phyloP scores from a whole-genome alignment of 441 rosid species.

The Eruca vesicaria region DNA sequence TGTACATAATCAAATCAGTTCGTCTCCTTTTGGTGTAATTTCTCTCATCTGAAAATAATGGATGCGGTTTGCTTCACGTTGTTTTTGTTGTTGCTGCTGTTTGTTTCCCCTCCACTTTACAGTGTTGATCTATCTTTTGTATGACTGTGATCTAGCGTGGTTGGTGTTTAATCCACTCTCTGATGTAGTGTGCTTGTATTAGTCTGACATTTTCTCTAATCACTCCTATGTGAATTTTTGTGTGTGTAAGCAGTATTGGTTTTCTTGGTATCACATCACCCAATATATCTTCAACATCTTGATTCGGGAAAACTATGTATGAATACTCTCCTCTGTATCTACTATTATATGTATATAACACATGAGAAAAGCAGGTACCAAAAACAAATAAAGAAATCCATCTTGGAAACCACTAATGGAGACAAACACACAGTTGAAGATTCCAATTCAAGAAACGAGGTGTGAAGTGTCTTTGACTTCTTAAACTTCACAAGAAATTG shows the following conservation, averaged over 20 bases:
- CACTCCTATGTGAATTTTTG: constrained; percentile 16
- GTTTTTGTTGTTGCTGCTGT: constrained; percentile 22
- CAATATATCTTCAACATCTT: no score
- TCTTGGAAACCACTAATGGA: not conserved
- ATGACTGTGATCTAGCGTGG: constrained; percentile 19
- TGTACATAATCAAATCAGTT: constrained; percentile 34
- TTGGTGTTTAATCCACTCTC: not conserved
- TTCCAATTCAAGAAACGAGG: constrained; percentile 12
- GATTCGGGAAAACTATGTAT: no score
- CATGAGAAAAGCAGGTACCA: no score
- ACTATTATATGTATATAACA: no score
- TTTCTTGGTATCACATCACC: not conserved
- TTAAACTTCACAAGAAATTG: not conserved
- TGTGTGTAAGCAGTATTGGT: constrained; percentile 16
- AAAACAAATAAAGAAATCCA: not conserved
- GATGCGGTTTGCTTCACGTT: constrained; percentile 13
- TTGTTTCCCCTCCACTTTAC: constrained; percentile 7
- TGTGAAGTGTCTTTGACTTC: not conserved
- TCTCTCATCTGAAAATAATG: constrained; percentile 10
- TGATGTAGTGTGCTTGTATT: constrained; percentile 12
- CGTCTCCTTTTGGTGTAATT: constrained; percentile 6
- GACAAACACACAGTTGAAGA: constrained; percentile 12
- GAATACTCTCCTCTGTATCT: not conserved
- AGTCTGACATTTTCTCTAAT: constrained; percentile 11
- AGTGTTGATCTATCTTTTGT: constrained; percentile 25